Evolutionary conservation across 148 eudicot genomes (phyloP), one percentile per base, ranked within the genome.

Genomic region (Camellia japonica): DNA sequence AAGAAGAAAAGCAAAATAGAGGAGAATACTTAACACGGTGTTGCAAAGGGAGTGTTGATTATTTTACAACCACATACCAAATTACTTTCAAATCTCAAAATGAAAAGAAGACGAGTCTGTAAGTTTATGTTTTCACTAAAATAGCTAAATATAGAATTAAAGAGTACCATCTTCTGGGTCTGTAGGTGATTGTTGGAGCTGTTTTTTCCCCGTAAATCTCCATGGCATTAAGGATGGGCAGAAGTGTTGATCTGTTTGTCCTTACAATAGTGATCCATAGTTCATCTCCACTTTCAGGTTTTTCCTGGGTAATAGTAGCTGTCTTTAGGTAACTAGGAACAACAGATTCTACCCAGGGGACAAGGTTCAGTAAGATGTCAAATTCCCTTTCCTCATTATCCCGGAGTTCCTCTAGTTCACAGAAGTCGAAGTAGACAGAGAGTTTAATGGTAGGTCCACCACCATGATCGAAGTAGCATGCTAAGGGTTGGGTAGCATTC

Each of bases 401-500:
- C 16, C 3, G 3, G 11, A 65, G 38, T 16, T 1, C 52, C 43
- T 69, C 76, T 49, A 88, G 15, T 74, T 90, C 89, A 64, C 88
- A 85, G 79, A 90, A 79, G 78, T 90, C 79, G 71, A 84, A 8
- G 85, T 74, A 90, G 13, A 78, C 23, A n/a, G 78, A 78, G 52
- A 74, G 75, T 6, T 78, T 20, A 51, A 60, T 11, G n/a, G 2
- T 3, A 23, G 0, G 0, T 11, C 60, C 59, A 1, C 75, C 75
- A 38, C 75, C 75, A 38, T 52, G 18, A 18, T 72, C 75, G 60
- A 52, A 23, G 43, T 10, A 23, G 43, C 18, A 51, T 0, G 4
- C 0, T 15, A 72, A 52, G 61, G 75, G 15, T 0, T 4, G 6
- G 4, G 30, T 5, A 4, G n/a, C 44, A 38, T 72, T 12, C 60